Evolutionary conservation across 768 basidiomycete genomes (phyloP), one percentile per base, ranked within the genome.

Genomic region (Termitomyces sp.): DNA sequence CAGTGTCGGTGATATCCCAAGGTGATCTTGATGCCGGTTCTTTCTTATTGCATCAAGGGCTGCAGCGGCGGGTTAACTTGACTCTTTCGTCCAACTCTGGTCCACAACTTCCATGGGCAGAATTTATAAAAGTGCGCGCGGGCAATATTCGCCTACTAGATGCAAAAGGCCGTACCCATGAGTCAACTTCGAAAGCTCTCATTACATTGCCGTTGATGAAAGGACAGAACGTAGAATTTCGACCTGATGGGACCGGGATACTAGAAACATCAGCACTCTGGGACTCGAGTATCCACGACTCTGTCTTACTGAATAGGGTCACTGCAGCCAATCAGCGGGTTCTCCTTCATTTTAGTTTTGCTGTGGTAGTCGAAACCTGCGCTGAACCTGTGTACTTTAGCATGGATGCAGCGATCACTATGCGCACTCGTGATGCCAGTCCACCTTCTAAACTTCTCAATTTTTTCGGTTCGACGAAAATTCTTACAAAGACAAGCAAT

Each of bases 231-330:
- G 76, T 93, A 25, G 86, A 91, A 65, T 94, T 91, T 78, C 86
- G 80, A 67, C 81, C 89, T 1, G 95, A 98, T 73, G 96, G 96
- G 3, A 92, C 91, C 8, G 88, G 92, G 11, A 71, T 73, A 7
- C 72, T 98, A 49, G 75, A 81, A 25, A 87, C 86, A 9, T 84
- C 86, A 58, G 89, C 89, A 1, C 79, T 91, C 6, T 98, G 96
- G 96, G 97, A 99, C 74, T 94, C 93, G 1, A 94, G 94, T 60
- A 76, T 92, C 12, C 97, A 98, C 71, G 87, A 93, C 66, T 94
- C 93, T 12, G 72, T 86, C 15, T 76, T 96, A 48, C 81, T 99
- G 63, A 96, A 99, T 72, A 85, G 88, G 32, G 88, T 94, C 43
- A 96, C 95, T 2, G 80, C 85, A 3, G 70, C 85, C 4, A 86